These are phyloP conservation scores for Tillandsia leiboldiana DNA, from an alignment of 176 grass and related monocot species.

Conservation along the genomic window DNA sequence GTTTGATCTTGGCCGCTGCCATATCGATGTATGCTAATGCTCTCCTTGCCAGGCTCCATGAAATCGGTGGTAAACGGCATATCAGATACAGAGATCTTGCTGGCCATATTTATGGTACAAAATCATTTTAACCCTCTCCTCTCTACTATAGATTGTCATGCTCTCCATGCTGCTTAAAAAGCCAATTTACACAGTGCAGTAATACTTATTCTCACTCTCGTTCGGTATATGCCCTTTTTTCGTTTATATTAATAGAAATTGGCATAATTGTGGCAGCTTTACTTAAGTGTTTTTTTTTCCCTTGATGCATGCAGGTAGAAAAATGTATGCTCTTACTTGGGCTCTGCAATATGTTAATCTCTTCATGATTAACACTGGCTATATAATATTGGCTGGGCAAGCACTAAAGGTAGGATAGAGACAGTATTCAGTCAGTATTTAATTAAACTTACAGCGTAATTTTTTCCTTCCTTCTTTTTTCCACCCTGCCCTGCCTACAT, in stretches of 20 bases:
- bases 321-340: slow-evolving; percentile 90
- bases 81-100: slow-evolving; percentile 99
- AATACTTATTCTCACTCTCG: too few species aligned
- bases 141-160: not conserved
- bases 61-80: slow-evolving; percentile 78
- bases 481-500: not conserved
- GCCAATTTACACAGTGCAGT: too few species aligned
- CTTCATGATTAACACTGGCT: slow-evolving; percentile 99
- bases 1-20: slow-evolving; percentile 71
- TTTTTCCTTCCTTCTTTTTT: not conserved
- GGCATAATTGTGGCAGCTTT: slow-evolving; percentile 5
- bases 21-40: slow-evolving; percentile 89
- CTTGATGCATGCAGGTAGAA: slow-evolving; percentile 39
- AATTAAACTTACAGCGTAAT: not conserved
- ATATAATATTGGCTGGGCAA: slow-evolving; percentile 86
- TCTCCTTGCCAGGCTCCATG: slow-evolving; percentile 69
- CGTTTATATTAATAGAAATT: too few species aligned
- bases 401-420: slow-evolving; percentile 73
- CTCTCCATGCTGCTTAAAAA: too few species aligned
- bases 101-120: slow-evolving; percentile 81
- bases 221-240: too few species aligned
- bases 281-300: not conserved
- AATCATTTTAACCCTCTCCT: not conserved
- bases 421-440: not conserved
- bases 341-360: slow-evolving; percentile 92